Base-by-base conservation (phyloP, 305 asterid genomes). In the Plantago coronopus region DNA sequence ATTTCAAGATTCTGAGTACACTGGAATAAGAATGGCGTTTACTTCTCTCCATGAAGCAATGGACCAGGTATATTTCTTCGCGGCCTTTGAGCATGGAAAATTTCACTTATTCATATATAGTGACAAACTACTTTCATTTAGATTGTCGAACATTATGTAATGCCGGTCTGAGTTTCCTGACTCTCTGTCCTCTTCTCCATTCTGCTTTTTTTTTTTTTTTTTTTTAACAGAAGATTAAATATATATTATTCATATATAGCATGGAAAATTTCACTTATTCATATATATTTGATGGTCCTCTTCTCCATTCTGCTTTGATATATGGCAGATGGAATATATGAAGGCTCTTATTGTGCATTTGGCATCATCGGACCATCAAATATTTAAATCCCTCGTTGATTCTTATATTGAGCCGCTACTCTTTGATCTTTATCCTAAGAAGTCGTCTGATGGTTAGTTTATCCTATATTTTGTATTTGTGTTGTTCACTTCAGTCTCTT, bases 311-410 rank as follows among this genome's bases (percentile, higher is more conserved):
- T 61, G 57, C 63, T 67, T 63, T 75, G 18, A 43, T 50, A 66
- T 74, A 60, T 70, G 57, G 18, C 78, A 78, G 89, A 59, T 60
- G 54, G 77, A 76, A 57, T 62, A 66, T 67, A 47, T 73, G 53
- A 61, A 68, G 69, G 67, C 29, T 69, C 57, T 93, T 73, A 54
- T 81, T 74, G 72, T 81, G 7, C 86, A 74, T 60, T 74, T 94
- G 67, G 73, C 74, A n/a, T 82, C 94, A n/a, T 94, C 97, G 37
- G 76, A 72, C 73, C 97, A 93, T 71, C 57, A 23, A 16, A 62
- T 44, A 45, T 75, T 91, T 65, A 75, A 58, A 54, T 80, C 87
- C 71, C 81, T 83, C 78, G 77, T 83, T n/a, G 70, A 68, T 58
- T 57, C 76, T 53, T 81, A 79, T 59, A 74, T 89, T 55, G 76